Conservation (phyloP, 1,284 basidiomycete genomes). For the Ustilago cynodontis region DNA sequence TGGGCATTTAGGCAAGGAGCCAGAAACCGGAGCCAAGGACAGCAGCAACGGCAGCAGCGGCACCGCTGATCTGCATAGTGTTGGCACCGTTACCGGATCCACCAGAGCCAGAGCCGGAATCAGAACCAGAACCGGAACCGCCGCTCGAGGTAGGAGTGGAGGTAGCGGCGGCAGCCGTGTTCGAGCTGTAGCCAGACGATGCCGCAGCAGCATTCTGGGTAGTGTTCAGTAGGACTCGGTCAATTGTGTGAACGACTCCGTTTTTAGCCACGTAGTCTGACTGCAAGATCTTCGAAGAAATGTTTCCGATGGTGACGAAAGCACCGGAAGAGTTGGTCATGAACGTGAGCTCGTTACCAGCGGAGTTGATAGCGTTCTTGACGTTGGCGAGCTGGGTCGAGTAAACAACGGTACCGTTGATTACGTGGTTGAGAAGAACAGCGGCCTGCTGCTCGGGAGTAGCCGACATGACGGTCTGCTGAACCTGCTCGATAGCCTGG, state of each 20-base stretch:
- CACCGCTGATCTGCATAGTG: constrained; percentile 22
- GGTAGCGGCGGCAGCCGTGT: constrained; percentile 41
- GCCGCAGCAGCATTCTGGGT: constrained; percentile 74
- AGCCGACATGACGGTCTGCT: constrained; percentile 73
- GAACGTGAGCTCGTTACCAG: constrained; percentile 76
- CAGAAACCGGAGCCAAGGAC: constrained; percentile 41
- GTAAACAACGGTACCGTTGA: constrained; percentile 80
- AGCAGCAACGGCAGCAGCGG: constrained; percentile 38
- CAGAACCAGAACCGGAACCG: constrained; percentile 16
- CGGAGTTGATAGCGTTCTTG: no score
- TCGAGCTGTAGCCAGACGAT: constrained; percentile 72
- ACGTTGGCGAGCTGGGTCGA: constrained; percentile 71
- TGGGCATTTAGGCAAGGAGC: constrained; percentile 38
- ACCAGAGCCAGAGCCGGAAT: constrained; percentile 15
- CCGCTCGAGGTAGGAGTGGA: constrained; percentile 25
- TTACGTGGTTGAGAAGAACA: constrained; percentile 72
- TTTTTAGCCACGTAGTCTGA: constrained; percentile 79
- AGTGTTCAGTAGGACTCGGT: constrained; percentile 76
- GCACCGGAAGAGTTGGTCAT: constrained; percentile 76
- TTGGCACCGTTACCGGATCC: constrained; percentile 24
- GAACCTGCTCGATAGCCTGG: constrained; percentile 67
- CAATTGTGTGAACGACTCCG: constrained; percentile 80
- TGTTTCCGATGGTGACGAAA: constrained; percentile 75
- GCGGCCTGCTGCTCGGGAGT: constrained; percentile 75
- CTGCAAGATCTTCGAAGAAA: constrained; percentile 75